These are phyloP conservation scores for Teunomyces kruisii DNA, from an alignment of 805 yeast species.

Conservation along the genomic window DNA sequence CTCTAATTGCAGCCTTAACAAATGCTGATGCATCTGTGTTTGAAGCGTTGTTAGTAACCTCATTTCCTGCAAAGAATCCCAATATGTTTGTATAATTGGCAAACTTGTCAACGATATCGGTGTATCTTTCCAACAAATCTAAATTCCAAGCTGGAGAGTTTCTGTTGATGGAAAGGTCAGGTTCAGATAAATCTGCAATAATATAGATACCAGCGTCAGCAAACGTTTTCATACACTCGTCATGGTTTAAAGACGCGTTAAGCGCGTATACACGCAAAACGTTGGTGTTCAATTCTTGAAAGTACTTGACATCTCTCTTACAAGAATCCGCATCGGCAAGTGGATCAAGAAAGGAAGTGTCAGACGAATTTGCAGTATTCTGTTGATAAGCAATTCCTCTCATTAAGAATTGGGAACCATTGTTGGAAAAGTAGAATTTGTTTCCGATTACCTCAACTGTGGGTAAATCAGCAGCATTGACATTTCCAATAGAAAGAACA, in stretches of 20 bases:
- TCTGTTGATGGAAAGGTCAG: slow-evolving; percentile 74
- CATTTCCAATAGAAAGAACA: slow-evolving; percentile 10
- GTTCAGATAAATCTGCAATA: slow-evolving; percentile 57
- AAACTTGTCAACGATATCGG: slow-evolving; percentile 77
- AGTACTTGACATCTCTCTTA: slow-evolving; percentile 42
- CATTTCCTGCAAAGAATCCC: slow-evolving; percentile 98
- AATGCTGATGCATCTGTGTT: slow-evolving; percentile 91
- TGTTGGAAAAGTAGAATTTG: slow-evolving; percentile 41
- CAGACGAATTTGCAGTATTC: slow-evolving; percentile 30
- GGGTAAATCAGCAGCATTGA: slow-evolving; percentile 17
- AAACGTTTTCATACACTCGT: slow-evolving; percentile 40
- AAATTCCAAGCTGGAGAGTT: slow-evolving; percentile 76
- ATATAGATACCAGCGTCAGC: slow-evolving; percentile 44
- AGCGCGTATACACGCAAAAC: slow-evolving; percentile 45
- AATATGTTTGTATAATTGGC: slow-evolving; percentile 75
- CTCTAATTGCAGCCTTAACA: slow-evolving; percentile 95
- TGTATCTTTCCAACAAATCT: slow-evolving; percentile 72
- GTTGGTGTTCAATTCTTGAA: slow-evolving; percentile 38
- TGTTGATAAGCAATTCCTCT: slow-evolving; percentile 48
- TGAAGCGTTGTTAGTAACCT: slow-evolving; percentile 80
- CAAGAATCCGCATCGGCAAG: slow-evolving; percentile 42
- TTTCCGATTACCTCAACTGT: slow-evolving; percentile 42
- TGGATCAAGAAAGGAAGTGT: slow-evolving; percentile 33
- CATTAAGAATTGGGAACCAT: slow-evolving; percentile 45
- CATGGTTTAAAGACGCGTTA: slow-evolving; percentile 37